Base-by-base conservation (phyloP, 2,329 filamentous ascomycete genomes). In the Trichoderma sp. region DNA sequence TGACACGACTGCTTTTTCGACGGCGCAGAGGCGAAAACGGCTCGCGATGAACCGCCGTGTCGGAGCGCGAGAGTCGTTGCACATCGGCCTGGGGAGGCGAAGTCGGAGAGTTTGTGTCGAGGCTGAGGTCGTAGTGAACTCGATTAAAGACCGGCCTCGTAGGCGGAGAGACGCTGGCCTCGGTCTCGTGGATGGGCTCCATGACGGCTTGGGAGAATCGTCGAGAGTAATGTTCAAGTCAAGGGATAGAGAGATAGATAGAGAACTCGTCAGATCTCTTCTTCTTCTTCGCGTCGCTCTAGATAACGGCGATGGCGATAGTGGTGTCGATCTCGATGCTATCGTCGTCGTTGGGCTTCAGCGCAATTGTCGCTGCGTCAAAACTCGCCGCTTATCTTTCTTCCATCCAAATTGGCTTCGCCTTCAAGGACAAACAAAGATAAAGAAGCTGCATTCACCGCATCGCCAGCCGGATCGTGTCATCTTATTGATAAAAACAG, bases 1-100 rank as follows among this genome's bases (percentile, higher is more conserved):
- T 83, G 18, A 84, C 82, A 45, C 86, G 84, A 3, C 84, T 85
- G 71, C 75, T 81, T 16, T 85, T 85, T 8, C 86, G 84, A 11
- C 86, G 84, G 14, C 86, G 84, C 16, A 80, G 76, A 7, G 81
- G 81, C 53, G 82, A 82, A 63, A 80, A 79, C 65, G 80, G 77
- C 59, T 81, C 79, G 77, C 78, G 80, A 27, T 78, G 79, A 18
- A 78, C 66, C 14, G 81, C 79, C 14, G 80, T 79, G 60, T 83
- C 81, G 69, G 81, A 81, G 53, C 81, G 79, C 33, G 76, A 74
- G 24, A 79, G 76, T 9, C 75, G 73, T 21, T 38, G 75, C 0
- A 67, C 16, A 12, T 53, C 75, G 21, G 66, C 59, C 16, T 77
- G 71, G 56, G 79, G 76, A 11, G 79, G 76, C 24, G 82, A 21